Conservation (phyloP, 495 filamentous ascomycete genomes). For the Friedmanniomyces endolithicus region DNA sequence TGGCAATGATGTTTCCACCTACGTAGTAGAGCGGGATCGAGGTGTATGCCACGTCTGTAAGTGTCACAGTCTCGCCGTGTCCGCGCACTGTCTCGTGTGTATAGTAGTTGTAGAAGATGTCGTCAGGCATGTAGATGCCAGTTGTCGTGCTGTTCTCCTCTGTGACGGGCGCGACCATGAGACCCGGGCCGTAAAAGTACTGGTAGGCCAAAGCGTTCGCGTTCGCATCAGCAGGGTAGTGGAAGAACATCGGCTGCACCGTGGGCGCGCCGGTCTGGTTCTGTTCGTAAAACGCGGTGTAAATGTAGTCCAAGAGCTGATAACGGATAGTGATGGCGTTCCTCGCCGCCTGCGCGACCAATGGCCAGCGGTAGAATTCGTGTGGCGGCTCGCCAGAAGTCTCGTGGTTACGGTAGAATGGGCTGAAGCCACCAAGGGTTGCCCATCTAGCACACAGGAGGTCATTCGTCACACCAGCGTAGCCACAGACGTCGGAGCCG, state of each 20-base stretch:
- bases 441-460: constrained; percentile 79
- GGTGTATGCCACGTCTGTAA: constrained; percentile 44
- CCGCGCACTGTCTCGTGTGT: constrained; percentile 47
- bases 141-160: constrained; percentile 51
- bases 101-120: constrained; percentile 68
- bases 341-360: constrained; percentile 50
- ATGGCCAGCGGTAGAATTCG: constrained; percentile 67
- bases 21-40: constrained; percentile 62
- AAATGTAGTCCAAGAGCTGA: no score
- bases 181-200: constrained; percentile 59
- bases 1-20: constrained; percentile 57
- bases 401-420: constrained; percentile 79
- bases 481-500: constrained; percentile 74
- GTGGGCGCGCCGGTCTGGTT: constrained; percentile 51
- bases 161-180: constrained; percentile 65
- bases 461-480: constrained; percentile 56
- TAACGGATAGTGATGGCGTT: constrained; percentile 67
- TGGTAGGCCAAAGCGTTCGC: constrained; percentile 50
- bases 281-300: constrained; percentile 59
- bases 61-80: constrained; percentile 37
- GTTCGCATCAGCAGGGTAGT: constrained; percentile 54
- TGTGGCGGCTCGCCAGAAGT: constrained; percentile 38
- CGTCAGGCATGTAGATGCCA: constrained; percentile 59
- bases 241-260: constrained; percentile 56
- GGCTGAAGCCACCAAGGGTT: constrained; percentile 60